Conservation (phyloP, 352 stramenopile species). For the Pythium chondricola region DNA sequence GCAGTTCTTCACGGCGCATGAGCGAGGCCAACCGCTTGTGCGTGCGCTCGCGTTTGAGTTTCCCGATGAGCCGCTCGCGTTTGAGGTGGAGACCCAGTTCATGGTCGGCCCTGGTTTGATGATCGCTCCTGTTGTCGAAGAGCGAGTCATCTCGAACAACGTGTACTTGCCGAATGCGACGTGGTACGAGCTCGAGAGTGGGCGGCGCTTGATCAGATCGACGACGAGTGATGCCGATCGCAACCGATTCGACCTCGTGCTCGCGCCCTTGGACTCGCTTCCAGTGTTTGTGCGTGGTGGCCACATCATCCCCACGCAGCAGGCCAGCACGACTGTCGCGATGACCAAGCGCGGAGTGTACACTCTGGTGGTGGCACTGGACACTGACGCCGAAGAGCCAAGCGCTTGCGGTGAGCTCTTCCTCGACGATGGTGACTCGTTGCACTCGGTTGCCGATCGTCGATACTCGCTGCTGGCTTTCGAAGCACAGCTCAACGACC, state of each 20-base stretch:
- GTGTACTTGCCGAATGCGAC: slow-evolving; percentile 65
- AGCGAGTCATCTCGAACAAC: slow-evolving; percentile 42
- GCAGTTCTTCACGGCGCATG: slow-evolving; percentile 57
- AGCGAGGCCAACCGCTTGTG: slow-evolving; percentile 35
- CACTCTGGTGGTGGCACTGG: slow-evolving; percentile 45
- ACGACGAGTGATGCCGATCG: not conserved
- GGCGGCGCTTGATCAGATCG: slow-evolving; percentile 26
- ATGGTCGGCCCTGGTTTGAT: slow-evolving; percentile 65
- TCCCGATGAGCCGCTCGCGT: slow-evolving; percentile 30
- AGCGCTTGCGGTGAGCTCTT: slow-evolving; percentile 57
- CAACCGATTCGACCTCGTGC: slow-evolving; percentile 25
- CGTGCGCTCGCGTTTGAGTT: slow-evolving; percentile 65
- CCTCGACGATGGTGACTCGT: slow-evolving; percentile 66
- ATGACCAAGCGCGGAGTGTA: slow-evolving; percentile 51
- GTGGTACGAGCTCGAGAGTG: slow-evolving; percentile 65
- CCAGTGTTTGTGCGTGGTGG: slow-evolving; percentile 67
- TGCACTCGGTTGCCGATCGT: slow-evolving; percentile 47
- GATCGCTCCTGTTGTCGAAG: slow-evolving; percentile 67
- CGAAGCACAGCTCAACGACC: slow-evolving; percentile 26
- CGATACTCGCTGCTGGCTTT: slow-evolving; percentile 54
- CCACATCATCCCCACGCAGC: slow-evolving; percentile 53
- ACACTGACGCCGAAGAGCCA: slow-evolving; percentile 4
- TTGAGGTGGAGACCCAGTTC: slow-evolving; percentile 61
- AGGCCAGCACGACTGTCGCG: slow-evolving; percentile 43
- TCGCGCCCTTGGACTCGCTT: slow-evolving; percentile 47